Evolutionary conservation across 768 basidiomycete species (phyloP), one percentile per base, ranked within the genome.

Genomic region (Collybia mongolica): DNA sequence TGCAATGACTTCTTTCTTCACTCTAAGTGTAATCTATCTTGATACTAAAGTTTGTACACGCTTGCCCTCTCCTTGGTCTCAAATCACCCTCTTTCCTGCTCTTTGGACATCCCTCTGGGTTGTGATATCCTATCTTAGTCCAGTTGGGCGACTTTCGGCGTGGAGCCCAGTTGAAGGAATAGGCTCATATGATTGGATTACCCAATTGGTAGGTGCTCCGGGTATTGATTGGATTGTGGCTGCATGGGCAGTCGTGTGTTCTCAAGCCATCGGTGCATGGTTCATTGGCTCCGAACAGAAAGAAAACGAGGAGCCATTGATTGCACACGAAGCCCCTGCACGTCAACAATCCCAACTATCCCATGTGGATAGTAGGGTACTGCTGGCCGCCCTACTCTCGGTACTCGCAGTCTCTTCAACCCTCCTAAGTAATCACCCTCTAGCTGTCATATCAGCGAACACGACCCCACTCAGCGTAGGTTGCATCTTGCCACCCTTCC

Each of bases 141-240:
- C 88, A 1, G 63, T 90, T 6, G 91, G 90, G 7, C 78, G 85
- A 49, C 76, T 93, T 9, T 71, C 82, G 7, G 78, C 83, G 14
- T 93, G 90, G 90, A 84, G 76, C 26, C 83, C 88, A 8, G 70
- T 80, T 12, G 63, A 73, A 6, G 76, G 77, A 4, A 62, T 75
- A 28, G 73, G 75, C 6, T 67, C 76, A 0, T 93, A 92, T 59
- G 60, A 60, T 2, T 93, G 90, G 89, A 64, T 83, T n/a, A 57
- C 79, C 2, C 79, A 77, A 0, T 62, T 74, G 39, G 54, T 79
- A 19, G 90, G 91, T 4, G 74, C 83, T 26, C 65, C 72, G 26
- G 81, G 78, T 6, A 75, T 81, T 51, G 88, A 93, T 62, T 93
- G 88, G 86, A 63, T 86, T 22, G 74, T 79, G 6, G 90, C 79